Percentiles rank a stretch among this genome's conserved stretches.
phyloP scores from a whole-genome alignment of 2,329 filamentous ascomycete species.

The Penicillium oxalicum region DNA sequence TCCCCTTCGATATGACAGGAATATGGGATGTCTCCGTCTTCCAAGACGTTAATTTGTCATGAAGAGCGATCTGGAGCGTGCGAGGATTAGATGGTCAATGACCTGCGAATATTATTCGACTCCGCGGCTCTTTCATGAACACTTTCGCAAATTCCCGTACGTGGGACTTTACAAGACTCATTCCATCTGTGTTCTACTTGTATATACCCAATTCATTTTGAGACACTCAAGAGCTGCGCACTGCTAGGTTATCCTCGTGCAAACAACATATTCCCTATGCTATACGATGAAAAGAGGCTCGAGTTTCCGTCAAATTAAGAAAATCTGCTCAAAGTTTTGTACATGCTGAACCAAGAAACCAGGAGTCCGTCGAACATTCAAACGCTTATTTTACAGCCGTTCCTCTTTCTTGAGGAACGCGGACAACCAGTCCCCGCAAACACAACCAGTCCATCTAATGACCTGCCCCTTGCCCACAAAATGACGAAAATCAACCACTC shows the following conservation, averaged over 20 bases:
- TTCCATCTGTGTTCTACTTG: neutral
- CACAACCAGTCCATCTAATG: conserved; percentile 24
- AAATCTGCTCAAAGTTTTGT: conserved; percentile 21
- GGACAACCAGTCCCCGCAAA: conserved; percentile 22
- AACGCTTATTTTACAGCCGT: conserved; percentile 34
- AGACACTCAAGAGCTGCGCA: no score
- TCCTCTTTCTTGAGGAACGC: conserved; percentile 19
- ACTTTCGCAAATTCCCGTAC: neutral
- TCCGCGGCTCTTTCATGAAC: no score
- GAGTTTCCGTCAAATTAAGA: conserved; percentile 19
- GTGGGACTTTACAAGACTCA: no score
- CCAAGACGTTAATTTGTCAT: conserved; percentile 34
- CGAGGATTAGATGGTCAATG: no score
- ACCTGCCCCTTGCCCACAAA: conserved; percentile 21
- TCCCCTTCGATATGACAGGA: conserved; percentile 43
- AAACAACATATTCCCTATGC: no score
- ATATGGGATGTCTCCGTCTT: conserved; percentile 43
- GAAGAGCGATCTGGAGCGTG: conserved; percentile 2
- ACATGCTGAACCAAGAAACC: conserved; percentile 20
- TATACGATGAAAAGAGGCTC: conserved; percentile 5
- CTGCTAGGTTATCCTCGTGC: no score
- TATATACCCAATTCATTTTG: conserved; percentile 14
- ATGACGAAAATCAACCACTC: conserved; percentile 16
- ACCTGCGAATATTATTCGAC: no score
- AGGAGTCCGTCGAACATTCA: conserved; percentile 15